A percentile compares a stretch with the other conserved stretches of the same genome.
These are phyloP conservation scores for Mycena filopes DNA, from an alignment of 768 basidiomycete species.

Conservation along the genomic window DNA sequence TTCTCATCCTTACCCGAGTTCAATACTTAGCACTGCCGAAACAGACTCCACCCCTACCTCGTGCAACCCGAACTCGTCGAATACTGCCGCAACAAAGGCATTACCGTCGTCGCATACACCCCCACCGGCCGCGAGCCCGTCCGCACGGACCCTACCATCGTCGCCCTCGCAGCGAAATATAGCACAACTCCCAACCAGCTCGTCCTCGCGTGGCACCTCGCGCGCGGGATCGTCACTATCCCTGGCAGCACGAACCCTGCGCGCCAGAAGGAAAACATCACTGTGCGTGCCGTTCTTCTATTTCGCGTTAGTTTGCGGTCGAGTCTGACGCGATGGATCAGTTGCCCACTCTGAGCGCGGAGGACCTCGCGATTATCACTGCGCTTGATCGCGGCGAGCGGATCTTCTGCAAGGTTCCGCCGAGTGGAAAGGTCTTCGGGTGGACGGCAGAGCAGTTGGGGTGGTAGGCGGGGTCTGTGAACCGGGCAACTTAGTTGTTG, in stretches of 20 bases:
- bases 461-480: too few relatives aligned
- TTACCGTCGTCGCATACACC: constrained; percentile 59
- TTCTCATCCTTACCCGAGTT: too few relatives aligned
- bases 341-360: constrained; percentile 13
- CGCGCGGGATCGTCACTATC: constrained; percentile 55
- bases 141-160: constrained; percentile 56
- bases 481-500: too few relatives aligned
- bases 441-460: constrained; percentile 20
- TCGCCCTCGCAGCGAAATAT: constrained; percentile 58
- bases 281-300: background rate
- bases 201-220: constrained; percentile 62
- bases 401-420: background rate
- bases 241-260: constrained; percentile 60
- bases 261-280: constrained; percentile 62
- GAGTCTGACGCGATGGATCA: background rate
- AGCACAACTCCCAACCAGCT: constrained; percentile 58
- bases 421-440: constrained; percentile 11
- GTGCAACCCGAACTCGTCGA: constrained; percentile 57
- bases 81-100: constrained; percentile 61
- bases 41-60: constrained; percentile 63
- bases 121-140: constrained; percentile 58
- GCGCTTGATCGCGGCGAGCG: constrained; percentile 15
- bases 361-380: constrained; percentile 11
- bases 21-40: too few relatives aligned
- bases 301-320: too few relatives aligned